These are phyloP conservation scores for Eucalyptus leucophloia DNA, from an alignment of 345 rosid genomes.

Conservation along the genomic window DNA sequence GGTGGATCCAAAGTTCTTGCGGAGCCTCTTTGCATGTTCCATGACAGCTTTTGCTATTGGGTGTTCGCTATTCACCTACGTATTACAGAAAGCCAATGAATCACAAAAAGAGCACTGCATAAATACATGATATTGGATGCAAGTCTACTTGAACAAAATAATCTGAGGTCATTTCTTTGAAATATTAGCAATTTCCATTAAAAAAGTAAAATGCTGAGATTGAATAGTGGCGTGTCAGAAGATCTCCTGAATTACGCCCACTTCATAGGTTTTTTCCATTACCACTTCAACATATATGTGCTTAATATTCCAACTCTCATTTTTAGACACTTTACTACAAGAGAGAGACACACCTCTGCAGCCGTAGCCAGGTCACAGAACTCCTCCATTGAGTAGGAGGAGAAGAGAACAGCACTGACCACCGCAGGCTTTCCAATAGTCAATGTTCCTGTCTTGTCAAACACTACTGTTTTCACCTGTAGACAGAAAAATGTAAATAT, in stretches of 20 bases:
- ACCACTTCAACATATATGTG: neutral
- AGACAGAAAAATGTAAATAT: no score
- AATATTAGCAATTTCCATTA: neutral
- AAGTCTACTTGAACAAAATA: neutral
- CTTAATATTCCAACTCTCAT: neutral
- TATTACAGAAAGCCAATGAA: neutral
- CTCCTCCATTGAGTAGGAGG: no score
- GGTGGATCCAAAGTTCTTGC: constrained; percentile 13
- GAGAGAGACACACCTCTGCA: no score
- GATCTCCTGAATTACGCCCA: neutral
- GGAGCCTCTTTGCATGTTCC: constrained; percentile 32
- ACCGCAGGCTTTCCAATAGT: no score
- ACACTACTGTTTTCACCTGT: no score
- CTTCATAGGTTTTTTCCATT: neutral
- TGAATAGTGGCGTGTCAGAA: neutral
- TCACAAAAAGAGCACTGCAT: neutral
- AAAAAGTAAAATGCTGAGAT: neutral
- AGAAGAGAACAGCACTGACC: no score
- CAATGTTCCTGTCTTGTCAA: no score
- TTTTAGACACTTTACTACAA: no score
- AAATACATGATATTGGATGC: neutral
- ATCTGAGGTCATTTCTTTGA: neutral
- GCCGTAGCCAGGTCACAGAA: no score
- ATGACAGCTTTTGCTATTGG: constrained; percentile 63
- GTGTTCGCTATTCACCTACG: constrained; percentile 62